Percentiles rank a stretch among this genome's conserved stretches.
phyloP scores from a whole-genome alignment of 129 eudicot species.

The Pittosporum tobira region DNA sequence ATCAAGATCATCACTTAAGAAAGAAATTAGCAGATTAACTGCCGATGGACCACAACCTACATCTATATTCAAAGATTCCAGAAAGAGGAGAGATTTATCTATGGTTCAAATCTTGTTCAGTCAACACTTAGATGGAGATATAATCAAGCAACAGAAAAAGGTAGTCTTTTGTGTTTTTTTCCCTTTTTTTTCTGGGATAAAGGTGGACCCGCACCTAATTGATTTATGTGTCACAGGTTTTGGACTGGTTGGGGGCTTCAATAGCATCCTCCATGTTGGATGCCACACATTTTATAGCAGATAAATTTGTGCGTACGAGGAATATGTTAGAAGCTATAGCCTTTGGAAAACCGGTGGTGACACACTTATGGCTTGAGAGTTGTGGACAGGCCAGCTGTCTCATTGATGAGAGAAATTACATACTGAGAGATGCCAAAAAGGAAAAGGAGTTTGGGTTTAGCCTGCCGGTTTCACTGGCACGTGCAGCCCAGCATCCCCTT shows the following conservation, averaged over 20 bases:
- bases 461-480: constrained; percentile 55
- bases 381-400: constrained; percentile 79
- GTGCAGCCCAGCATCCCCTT: constrained; percentile 57
- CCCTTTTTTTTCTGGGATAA: no score
- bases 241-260: constrained; percentile 55
- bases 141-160: no score
- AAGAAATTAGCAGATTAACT: constrained; percentile 35
- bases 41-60: constrained; percentile 18
- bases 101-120: constrained; percentile 58
- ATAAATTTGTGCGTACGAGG: constrained; percentile 73
- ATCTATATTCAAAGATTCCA: constrained; percentile 32
- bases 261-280: constrained; percentile 57
- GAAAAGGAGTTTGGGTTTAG: constrained; percentile 69
- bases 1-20: constrained; percentile 31
- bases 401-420: constrained; percentile 49
- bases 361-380: constrained; percentile 69
- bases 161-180: constrained; percentile 16
- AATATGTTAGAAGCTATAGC: constrained; percentile 96
- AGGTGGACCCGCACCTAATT: no score
- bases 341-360: no score
- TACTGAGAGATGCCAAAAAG: constrained; percentile 69
- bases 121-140: constrained; percentile 70
- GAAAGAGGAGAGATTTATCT: constrained; percentile 52
- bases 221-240: constrained; percentile 34
- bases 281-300: constrained; percentile 81